phyloP scores from a whole-genome alignment of 805 yeast species.

The Maudiozyma pseudohumilis region DNA sequence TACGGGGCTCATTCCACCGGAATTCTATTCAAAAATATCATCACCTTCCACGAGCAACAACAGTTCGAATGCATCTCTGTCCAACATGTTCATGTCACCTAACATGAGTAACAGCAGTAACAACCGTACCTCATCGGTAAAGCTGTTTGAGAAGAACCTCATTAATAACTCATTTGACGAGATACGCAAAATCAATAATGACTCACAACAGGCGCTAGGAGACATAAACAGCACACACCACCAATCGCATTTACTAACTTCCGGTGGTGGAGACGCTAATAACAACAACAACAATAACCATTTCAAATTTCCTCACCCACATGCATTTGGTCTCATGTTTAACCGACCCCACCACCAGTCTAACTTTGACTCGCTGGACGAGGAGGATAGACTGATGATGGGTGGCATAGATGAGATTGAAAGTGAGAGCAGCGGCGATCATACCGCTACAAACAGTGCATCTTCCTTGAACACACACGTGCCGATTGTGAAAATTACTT shows the following conservation, averaged over 20 bases:
- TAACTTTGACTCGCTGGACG: constrained; percentile 14
- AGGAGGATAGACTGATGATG: constrained; percentile 26
- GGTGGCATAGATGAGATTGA: constrained; percentile 7
- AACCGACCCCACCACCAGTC: constrained; percentile 3
- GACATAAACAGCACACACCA: neutral
- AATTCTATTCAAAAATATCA: constrained; percentile 27
- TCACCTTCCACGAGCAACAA: constrained; percentile 27
- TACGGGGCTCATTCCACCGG: constrained; percentile 28
- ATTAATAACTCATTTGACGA: constrained; percentile 26
- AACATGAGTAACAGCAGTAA: neutral
- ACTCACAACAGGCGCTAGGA: too few species aligned
- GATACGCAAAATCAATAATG: constrained; percentile 10
- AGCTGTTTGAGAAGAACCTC: constrained; percentile 19
- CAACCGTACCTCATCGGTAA: neutral
- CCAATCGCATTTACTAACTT: too few species aligned
- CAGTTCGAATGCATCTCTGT: constrained; percentile 23
- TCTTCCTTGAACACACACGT: neutral
- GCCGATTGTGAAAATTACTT: neutral
- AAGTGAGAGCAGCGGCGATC: neutral
- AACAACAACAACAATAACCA: neutral
- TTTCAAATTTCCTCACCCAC: neutral
- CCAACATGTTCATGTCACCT: constrained; percentile 2
- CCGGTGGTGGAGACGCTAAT: constrained; percentile 4
- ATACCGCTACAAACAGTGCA: neutral
- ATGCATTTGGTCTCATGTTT: constrained; percentile 10